Base-by-base conservation (phyloP, 768 basidiomycete genomes). In the Russula abietina region DNA sequence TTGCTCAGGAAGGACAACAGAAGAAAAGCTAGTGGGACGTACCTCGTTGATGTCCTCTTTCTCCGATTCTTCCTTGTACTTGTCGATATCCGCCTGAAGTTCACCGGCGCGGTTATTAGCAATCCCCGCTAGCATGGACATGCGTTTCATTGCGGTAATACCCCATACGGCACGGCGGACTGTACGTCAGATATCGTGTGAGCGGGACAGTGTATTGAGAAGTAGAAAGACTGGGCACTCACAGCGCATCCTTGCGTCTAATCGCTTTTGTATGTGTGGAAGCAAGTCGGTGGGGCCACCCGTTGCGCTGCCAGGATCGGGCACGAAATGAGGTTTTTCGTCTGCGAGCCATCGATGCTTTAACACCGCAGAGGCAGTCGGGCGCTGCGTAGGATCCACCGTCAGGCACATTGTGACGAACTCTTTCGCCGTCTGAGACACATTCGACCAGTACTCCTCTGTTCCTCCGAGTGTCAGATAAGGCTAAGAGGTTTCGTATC, bases 101-200 rank as follows among this genome's bases (percentile, higher is more conserved):
- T 80, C 75, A 57, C 78, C 78, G 2, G 80, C 79, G 46, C 77
- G 77, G 1, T 10, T n/a, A n/a, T n/a, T n/a, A n/a, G 26, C 16
- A 7, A 45, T 73, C 41, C 70, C 67, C 2, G 79, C 82, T 38
- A 88, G 77, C 38, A 79, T 75, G 19, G 87, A 79, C 87, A 96
- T 87, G 62, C 92, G 80, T 68, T 85, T 86, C 73, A 93, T 81
- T 14, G 93, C 93, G 71, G 87, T 87, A 79, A 96, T 91, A 54
- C 89, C 85, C 70, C 87, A 80, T 3, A 91, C 89, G 3, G 91
- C 93, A 72, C 89, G 91, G 68, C 88, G 87, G 91, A 93, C 92
- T 93, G 71, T 26, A 58, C 3, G 32, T 14, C n/a, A 4, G 26
- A 24, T 30, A 65, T 46, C 62, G 68, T 62, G 17, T 65, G 52